Evolutionary conservation across 2,329 filamentous ascomycete genomes (phyloP).

Genomic region (Cyanodermella asteris): DNA sequence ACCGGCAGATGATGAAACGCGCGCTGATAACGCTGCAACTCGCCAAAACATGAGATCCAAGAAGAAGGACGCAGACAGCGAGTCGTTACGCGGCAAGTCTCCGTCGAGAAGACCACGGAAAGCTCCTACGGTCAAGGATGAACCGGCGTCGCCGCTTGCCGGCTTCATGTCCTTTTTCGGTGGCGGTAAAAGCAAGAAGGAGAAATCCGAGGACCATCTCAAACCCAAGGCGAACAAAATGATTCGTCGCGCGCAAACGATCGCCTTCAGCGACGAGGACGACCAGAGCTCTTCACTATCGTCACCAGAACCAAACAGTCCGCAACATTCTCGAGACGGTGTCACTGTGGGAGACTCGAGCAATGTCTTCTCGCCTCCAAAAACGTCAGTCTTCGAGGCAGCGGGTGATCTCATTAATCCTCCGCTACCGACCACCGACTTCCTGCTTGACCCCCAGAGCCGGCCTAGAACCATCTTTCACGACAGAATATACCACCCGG

Average conservation of each 20-base stretch:
- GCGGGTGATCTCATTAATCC: slow-evolving; percentile 84
- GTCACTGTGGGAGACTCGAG: slow-evolving; percentile 24
- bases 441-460: slow-evolving; percentile 60
- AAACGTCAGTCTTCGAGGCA: slow-evolving; percentile 84
- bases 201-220: too few species aligned
- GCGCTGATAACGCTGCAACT: slow-evolving; percentile 32
- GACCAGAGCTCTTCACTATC: slow-evolving; percentile 4
- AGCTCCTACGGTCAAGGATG: slow-evolving; percentile 10
- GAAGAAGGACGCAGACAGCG: too few species aligned
- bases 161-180: slow-evolving; percentile 57
- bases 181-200: slow-evolving; percentile 30
- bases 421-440: slow-evolving; percentile 60
- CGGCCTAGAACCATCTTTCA: slow-evolving; percentile 87
- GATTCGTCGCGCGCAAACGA: too few species aligned
- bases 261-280: slow-evolving; percentile 21
- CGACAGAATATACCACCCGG: slow-evolving; percentile 81
- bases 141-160: slow-evolving; percentile 30
- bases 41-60: too few species aligned
- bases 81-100: too few species aligned
- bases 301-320: too few species aligned
- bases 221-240: too few species aligned
- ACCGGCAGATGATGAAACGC: slow-evolving; percentile 36
- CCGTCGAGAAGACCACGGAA: slow-evolving; percentile 11
- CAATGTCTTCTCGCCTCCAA: slow-evolving; percentile 47
- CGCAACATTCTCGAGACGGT: slow-evolving; percentile 29